Evolutionary conservation across 1,139 yeast species (phyloP).

Genomic region (Hansenula lynferdii): DNA sequence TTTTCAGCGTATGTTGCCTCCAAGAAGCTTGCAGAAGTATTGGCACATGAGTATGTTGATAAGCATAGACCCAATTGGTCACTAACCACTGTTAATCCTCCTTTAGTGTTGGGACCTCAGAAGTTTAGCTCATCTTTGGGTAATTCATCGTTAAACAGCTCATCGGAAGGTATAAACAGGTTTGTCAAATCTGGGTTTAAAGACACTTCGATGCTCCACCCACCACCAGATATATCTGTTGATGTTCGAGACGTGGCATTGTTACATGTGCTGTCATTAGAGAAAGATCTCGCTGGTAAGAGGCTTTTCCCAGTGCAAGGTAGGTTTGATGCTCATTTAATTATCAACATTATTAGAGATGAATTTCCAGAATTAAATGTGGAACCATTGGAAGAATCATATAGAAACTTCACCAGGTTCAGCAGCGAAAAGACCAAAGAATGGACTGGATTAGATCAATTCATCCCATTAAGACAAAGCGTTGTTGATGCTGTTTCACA

Average conservation of each 20-base stretch:
- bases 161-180: conserved; percentile 24
- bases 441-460: too few species aligned
- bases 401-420: too few species aligned
- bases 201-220: conserved; percentile 14
- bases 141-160: conserved; percentile 34
- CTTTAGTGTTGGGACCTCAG: conserved; percentile 46
- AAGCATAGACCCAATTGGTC: conserved; percentile 36
- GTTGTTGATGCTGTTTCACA: too few species aligned
- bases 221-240: conserved; percentile 24
- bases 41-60: conserved; percentile 49
- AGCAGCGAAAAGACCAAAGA: too few species aligned
- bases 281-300: conserved; percentile 19
- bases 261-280: conserved; percentile 36
- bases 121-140: conserved; percentile 29
- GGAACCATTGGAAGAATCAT: too few species aligned
- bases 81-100: conserved; percentile 43
- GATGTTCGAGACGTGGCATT: conserved; percentile 42
- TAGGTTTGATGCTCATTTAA: neutral
- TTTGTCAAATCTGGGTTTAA: conserved; percentile 23
- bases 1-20: conserved; percentile 49
- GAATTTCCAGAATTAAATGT: neutral
- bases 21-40: conserved; percentile 46
- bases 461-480: too few species aligned
- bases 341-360: neutral
- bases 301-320: neutral